These are phyloP conservation scores for Begonia fuchsioides DNA, from an alignment of 306 rosid species.

Conservation along the genomic window DNA sequence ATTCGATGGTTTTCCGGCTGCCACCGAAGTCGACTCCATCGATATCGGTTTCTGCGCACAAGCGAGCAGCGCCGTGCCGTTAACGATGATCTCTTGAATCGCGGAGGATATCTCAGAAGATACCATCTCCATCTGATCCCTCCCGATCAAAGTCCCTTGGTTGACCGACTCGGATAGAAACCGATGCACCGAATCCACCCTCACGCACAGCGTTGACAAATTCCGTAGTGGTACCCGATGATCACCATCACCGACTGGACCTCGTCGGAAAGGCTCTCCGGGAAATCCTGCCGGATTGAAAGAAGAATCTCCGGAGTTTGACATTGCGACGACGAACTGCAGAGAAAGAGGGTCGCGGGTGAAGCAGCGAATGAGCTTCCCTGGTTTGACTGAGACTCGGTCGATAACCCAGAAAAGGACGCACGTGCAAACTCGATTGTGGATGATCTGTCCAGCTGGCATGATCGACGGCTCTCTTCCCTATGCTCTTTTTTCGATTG, in stretches of 20 bases:
- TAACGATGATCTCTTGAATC: conserved; percentile 33
- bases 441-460: too few species aligned
- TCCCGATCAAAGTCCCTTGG: conserved; percentile 19
- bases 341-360: neutral
- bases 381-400: too few species aligned
- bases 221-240: conserved; percentile 36
- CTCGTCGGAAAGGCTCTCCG: neutral
- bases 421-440: too few species aligned
- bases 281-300: neutral
- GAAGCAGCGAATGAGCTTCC: neutral
- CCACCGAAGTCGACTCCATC: neutral
- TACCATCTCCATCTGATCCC: conserved; percentile 27
- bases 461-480: too few species aligned
- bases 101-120: conserved; percentile 51
- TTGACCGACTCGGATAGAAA: conserved; percentile 40
- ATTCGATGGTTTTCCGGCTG: neutral
- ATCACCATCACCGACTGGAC: conserved; percentile 10
- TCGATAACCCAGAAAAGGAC: too few species aligned
- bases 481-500: too few species aligned
- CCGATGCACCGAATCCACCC: conserved; percentile 41
- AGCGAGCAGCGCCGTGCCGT: conserved; percentile 48
- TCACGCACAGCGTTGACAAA: conserved; percentile 28
- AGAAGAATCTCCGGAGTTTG: conserved; percentile 10
- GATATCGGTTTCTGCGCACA: conserved; percentile 9
- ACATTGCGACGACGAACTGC: conserved; percentile 1